phyloP scores from a whole-genome alignment of 768 basidiomycete species.

The Trametes cubensis region DNA sequence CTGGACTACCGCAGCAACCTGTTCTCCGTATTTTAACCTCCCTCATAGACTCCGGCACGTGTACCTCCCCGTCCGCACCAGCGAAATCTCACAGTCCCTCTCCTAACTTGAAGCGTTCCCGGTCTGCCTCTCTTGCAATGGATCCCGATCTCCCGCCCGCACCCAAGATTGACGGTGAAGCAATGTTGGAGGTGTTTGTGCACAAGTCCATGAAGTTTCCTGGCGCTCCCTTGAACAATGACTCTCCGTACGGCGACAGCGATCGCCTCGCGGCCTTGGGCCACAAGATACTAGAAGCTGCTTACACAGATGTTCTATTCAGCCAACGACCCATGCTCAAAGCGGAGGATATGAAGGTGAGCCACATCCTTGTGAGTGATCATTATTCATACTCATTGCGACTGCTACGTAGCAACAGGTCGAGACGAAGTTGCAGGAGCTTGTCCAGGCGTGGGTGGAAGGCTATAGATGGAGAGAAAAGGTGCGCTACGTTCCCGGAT shows the following conservation, averaged over 20 bases:
- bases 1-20: conserved; percentile 9
- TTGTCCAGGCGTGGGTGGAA: conserved; percentile 52
- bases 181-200: conserved; percentile 69
- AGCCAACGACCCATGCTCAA: conserved; percentile 40
- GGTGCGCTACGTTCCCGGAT: conserved; percentile 50
- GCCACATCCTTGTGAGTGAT: conserved; percentile 25
- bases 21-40: conserved; percentile 15
- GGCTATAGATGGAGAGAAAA: conserved; percentile 55
- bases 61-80: conserved; percentile 24
- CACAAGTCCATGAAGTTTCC: conserved; percentile 62
- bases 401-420: conserved; percentile 31
- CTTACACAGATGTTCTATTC: conserved; percentile 54
- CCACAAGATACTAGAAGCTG: conserved; percentile 51
- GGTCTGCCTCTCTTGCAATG: conserved; percentile 31
- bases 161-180: conserved; percentile 57
- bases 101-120: conserved; percentile 42
- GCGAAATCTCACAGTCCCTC: conserved; percentile 25
- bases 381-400: background rate
- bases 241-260: conserved; percentile 55
- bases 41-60: conserved; percentile 27
- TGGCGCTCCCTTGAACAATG: conserved; percentile 24
- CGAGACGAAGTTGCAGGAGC: conserved; percentile 40
- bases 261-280: conserved; percentile 66
- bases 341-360: conserved; percentile 46
- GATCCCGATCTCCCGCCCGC: conserved; percentile 41